A percentile compares a stretch with the other conserved stretches of the same genome.
Evolutionary conservation across 768 basidiomycete genomes (phyloP).

Genomic region (Pholiota conissans): DNA sequence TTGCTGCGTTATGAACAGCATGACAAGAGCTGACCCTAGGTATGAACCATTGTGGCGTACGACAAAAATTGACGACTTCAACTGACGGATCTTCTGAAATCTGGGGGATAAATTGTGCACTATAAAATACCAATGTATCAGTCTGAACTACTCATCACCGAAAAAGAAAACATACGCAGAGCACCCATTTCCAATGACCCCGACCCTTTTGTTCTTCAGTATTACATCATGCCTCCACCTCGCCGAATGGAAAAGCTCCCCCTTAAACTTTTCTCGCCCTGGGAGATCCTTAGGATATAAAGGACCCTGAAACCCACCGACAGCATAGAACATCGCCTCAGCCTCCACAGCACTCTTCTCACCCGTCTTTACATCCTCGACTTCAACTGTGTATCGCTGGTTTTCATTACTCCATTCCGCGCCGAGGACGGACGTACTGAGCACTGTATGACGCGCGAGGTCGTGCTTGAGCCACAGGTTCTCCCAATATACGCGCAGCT

Average conservation of each 20-base stretch:
- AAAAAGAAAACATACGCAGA: slow-evolving; percentile 44
- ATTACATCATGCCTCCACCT: slow-evolving; percentile 54
- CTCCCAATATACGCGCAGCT: slow-evolving; percentile 53
- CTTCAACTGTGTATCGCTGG: slow-evolving; percentile 41
- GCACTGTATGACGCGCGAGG: slow-evolving; percentile 39
- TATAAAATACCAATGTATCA: slow-evolving; percentile 22
- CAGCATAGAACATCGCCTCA: slow-evolving; percentile 48
- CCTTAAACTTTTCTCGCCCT: slow-evolving; percentile 47
- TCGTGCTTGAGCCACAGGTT: slow-evolving; percentile 44
- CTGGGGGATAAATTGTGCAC: slow-evolving; percentile 60
- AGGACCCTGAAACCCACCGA: slow-evolving; percentile 50
- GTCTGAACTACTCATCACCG: background rate
- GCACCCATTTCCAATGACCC: slow-evolving; percentile 65
- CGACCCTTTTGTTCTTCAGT: slow-evolving; percentile 52
- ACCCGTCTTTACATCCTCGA: slow-evolving; percentile 38
- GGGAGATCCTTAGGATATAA: slow-evolving; percentile 43
- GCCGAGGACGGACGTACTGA: slow-evolving; percentile 38
- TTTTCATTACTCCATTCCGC: slow-evolving; percentile 46
- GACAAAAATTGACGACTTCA: slow-evolving; percentile 55
- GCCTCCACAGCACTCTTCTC: slow-evolving; percentile 34
- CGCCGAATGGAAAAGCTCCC: slow-evolving; percentile 55
- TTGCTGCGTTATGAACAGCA: background rate
- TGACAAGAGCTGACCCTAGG: slow-evolving; percentile 42
- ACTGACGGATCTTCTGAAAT: slow-evolving; percentile 50
- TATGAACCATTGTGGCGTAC: slow-evolving; percentile 60